A percentile compares a stretch with the other conserved stretches of the same genome.
Evolutionary conservation across 2,329 filamentous ascomycete species (phyloP).

Genomic region (Penicillium hesseltinei): DNA sequence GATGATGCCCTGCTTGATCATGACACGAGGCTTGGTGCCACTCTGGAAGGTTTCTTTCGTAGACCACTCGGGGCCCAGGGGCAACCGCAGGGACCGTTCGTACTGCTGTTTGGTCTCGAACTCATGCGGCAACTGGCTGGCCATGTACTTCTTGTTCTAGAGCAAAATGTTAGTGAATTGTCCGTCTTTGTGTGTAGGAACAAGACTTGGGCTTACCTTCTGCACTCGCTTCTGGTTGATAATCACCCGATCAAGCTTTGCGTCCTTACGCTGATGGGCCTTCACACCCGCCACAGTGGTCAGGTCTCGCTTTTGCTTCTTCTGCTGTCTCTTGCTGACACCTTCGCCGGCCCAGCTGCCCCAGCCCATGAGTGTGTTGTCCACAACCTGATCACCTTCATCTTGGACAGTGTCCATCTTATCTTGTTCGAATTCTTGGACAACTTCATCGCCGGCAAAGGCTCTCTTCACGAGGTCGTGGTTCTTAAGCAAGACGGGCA

Average conservation of each 20-base stretch:
- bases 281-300: slow-evolving; percentile 65
- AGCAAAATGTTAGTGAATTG: slow-evolving; percentile 11
- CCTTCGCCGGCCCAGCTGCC: slow-evolving; percentile 87
- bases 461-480: slow-evolving; percentile 73
- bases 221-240: slow-evolving; percentile 87
- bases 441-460: slow-evolving; percentile 85
- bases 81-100: slow-evolving; percentile 80
- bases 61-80: slow-evolving; percentile 89
- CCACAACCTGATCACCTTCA: slow-evolving; percentile 78
- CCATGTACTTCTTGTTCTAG: slow-evolving; percentile 82
- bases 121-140: slow-evolving; percentile 78
- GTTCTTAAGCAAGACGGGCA: slow-evolving; percentile 49
- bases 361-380: slow-evolving; percentile 90
- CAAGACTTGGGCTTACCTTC: slow-evolving; percentile 59
- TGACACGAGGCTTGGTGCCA: slow-evolving; percentile 79
- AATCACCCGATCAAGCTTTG: slow-evolving; percentile 78
- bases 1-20: slow-evolving; percentile 90
- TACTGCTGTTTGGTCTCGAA: slow-evolving; percentile 88
- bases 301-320: slow-evolving; percentile 53
- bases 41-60: slow-evolving; percentile 96
- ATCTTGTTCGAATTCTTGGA: slow-evolving; percentile 74
- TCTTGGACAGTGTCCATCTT: slow-evolving; percentile 70
- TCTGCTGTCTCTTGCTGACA: slow-evolving; percentile 67
- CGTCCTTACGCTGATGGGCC: slow-evolving; percentile 74
- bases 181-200: background rate